Conservation (phyloP, 129 eudicot species). For the Deinandra increscens region DNA sequence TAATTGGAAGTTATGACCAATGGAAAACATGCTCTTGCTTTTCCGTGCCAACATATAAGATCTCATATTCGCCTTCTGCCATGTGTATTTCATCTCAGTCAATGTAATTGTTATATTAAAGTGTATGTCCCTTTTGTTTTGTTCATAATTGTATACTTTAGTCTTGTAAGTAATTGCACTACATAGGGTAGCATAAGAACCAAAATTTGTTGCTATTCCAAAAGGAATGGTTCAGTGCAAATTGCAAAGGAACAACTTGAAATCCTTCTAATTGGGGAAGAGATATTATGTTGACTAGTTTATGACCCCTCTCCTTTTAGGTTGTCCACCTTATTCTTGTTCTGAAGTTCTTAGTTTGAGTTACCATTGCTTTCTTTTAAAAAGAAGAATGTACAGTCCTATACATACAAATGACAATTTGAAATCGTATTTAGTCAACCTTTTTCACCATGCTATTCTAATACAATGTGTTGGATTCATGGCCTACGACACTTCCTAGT, state of each 20-base stretch:
- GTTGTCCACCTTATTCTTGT: slow-evolving; percentile 2
- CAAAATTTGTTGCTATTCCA: not conserved
- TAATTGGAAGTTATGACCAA: not conserved
- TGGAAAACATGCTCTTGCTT: not conserved
- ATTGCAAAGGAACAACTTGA: not conserved
- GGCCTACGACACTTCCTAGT: slow-evolving; percentile 1
- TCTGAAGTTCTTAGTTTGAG: not conserved
- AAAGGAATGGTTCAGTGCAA: not conserved
- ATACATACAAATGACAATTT: not conserved
- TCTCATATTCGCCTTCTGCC: not conserved
- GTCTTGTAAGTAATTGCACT: not conserved
- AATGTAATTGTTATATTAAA: not conserved
- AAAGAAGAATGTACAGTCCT: not conserved
- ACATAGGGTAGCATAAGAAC: not conserved
- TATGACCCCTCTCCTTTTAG: no score
- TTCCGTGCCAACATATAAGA: not conserved
- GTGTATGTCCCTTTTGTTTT: not conserved
- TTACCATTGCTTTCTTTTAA: not conserved
- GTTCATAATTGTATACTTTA: no score
- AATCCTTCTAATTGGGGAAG: not conserved
- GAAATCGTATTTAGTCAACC: not conserved
- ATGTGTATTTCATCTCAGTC: not conserved
- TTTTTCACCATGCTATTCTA: not conserved
- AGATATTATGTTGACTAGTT: not conserved
- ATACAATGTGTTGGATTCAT: not conserved